phyloP scores from a whole-genome alignment of 441 rosid species.

The Bocquillonia castaneifolia region DNA sequence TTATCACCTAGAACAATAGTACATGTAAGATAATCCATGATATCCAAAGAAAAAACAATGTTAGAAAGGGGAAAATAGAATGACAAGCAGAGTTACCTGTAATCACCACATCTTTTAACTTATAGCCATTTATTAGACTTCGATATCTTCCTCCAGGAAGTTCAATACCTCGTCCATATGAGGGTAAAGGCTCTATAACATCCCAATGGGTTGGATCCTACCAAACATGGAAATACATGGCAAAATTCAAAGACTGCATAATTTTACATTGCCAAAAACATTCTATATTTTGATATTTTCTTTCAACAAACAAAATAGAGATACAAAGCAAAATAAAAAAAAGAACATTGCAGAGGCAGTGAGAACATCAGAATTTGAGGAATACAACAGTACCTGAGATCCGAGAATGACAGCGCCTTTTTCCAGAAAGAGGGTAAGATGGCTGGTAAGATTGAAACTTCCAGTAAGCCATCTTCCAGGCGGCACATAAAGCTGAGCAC shows the following conservation, averaged over 20 bases:
- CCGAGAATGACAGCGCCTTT: conserved; percentile 85
- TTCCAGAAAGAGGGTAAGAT: conserved; percentile 86
- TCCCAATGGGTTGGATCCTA: conserved; percentile 86
- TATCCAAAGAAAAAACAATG: not conserved
- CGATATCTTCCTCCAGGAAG: conserved; percentile 66
- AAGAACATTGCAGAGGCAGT: not conserved
- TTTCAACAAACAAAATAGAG: too few relatives aligned
- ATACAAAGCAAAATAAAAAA: not conserved
- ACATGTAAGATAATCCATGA: conserved; percentile 1
- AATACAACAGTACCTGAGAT: conserved; percentile 51
- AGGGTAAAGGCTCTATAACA: conserved; percentile 62
- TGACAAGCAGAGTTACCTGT: conserved; percentile 44
- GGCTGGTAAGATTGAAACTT: conserved; percentile 90
- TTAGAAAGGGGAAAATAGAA: not conserved
- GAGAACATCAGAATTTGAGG: not conserved
- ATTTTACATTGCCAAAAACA: not conserved
- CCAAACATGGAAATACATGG: conserved; percentile 19
- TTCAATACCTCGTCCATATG: conserved; percentile 82
- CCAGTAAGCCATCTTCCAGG: conserved; percentile 89
- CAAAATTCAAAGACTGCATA: conserved; percentile 1
- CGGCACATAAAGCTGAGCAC: conserved; percentile 94
- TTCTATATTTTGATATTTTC: not conserved
- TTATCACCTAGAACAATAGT: conserved; percentile 56
- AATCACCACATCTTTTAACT: conserved; percentile 64
- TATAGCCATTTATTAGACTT: conserved; percentile 78